phyloP scores from a whole-genome alignment of 352 stramenopile species.

The Globisporangium heterothallicum region DNA sequence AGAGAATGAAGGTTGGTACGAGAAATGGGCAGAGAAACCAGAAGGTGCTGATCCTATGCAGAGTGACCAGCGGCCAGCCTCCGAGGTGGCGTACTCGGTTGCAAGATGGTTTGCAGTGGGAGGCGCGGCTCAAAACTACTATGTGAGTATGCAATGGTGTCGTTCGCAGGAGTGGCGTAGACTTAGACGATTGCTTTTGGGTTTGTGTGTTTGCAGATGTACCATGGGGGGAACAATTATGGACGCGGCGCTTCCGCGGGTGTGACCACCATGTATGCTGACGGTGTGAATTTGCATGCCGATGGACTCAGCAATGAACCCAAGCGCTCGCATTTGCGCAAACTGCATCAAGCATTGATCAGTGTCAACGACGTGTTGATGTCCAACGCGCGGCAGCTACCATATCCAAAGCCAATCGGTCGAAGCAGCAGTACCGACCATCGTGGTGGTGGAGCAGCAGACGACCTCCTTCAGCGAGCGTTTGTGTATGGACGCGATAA shows the following conservation, averaged over 20 bases:
- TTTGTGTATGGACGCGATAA: slow-evolving; percentile 39
- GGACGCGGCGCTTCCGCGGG: slow-evolving; percentile 47
- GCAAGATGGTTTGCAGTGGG: slow-evolving; percentile 66
- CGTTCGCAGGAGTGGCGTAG: too few species aligned
- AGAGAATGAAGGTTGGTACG: slow-evolving; percentile 71
- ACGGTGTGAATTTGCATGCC: slow-evolving; percentile 59
- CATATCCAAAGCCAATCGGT: slow-evolving; percentile 25
- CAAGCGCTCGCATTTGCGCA: slow-evolving; percentile 60
- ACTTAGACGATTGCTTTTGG: too few species aligned
- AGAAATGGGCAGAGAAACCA: slow-evolving; percentile 45
- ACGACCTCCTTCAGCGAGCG: slow-evolving; percentile 27
- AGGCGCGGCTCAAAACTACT: slow-evolving; percentile 64
- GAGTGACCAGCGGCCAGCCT: slow-evolving; percentile 39
- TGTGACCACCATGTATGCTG: slow-evolving; percentile 69
- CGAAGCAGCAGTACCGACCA: slow-evolving; percentile 1
- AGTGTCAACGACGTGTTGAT: slow-evolving; percentile 53
- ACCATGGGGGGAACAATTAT: slow-evolving; percentile 75
- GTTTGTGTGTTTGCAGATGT: slow-evolving; percentile 40
- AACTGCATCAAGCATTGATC: slow-evolving; percentile 49
- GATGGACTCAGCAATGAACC: slow-evolving; percentile 69
- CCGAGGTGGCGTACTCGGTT: slow-evolving; percentile 54
- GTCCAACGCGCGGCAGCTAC: slow-evolving; percentile 39
- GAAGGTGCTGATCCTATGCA: slow-evolving; percentile 18
- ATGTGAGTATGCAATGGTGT: slow-evolving; percentile 27
- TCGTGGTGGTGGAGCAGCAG: slow-evolving; percentile 1